Evolutionary conservation across 129 eudicot species (phyloP).

Genomic region (Flaveria sonorensis): DNA sequence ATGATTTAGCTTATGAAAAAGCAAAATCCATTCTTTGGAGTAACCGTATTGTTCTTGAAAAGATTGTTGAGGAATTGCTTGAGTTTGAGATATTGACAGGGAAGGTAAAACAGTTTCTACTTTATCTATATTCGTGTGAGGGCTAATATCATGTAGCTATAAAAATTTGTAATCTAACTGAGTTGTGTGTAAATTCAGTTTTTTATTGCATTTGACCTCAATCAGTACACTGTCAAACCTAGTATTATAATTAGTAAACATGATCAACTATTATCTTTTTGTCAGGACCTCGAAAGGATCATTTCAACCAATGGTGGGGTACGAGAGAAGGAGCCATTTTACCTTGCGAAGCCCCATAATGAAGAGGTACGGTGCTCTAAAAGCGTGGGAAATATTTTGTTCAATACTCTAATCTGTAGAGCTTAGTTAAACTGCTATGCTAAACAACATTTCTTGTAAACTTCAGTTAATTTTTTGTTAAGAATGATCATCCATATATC

Average conservation of each 20-base stretch:
- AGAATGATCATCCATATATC: background rate
- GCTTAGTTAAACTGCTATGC: background rate
- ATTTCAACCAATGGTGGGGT: constrained; percentile 62
- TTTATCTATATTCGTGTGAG: constrained; percentile 4
- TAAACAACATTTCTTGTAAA: background rate
- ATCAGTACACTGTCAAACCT: constrained; percentile 1
- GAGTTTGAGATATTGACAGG: constrained; percentile 77
- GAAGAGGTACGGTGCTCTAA: constrained; percentile 56
- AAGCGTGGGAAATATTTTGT: background rate
- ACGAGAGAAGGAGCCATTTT: constrained; percentile 82
- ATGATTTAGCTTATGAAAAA: constrained; percentile 78
- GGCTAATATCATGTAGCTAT: background rate
- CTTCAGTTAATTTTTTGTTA: background rate
- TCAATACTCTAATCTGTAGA: background rate
- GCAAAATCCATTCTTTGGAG: constrained; percentile 78
- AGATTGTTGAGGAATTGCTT: constrained; percentile 76
- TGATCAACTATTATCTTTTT: constrained; percentile 20
- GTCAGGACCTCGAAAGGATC: constrained; percentile 84
- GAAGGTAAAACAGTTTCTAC: constrained; percentile 55
- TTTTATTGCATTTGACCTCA: constrained; percentile 22
- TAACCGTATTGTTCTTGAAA: constrained; percentile 70
- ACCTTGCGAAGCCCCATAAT: constrained; percentile 46
- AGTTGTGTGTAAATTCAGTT: background rate
- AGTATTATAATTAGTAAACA: background rate
- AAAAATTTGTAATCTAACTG: background rate